phyloP scores from a whole-genome alignment of 2,329 filamentous ascomycete species.

The Stagonosporopsis rhizophila region DNA sequence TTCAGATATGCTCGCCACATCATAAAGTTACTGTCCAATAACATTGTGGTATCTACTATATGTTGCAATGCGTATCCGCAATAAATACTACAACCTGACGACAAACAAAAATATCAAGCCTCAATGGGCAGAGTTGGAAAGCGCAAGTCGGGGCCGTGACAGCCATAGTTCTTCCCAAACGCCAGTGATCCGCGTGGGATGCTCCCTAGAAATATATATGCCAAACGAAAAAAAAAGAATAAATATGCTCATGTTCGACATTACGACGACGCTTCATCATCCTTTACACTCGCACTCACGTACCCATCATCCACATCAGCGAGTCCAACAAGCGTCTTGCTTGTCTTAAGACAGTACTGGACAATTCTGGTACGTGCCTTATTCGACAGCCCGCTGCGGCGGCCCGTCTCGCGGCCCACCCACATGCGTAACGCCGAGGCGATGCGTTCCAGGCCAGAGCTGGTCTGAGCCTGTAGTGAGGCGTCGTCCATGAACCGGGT shows the following conservation, averaged over 20 bases:
- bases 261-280: conserved; percentile 18
- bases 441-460: conserved; percentile 53
- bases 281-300: conserved; percentile 38
- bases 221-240: neutral
- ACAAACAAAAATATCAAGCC: neutral
- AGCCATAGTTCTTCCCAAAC: neutral
- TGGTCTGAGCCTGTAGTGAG: conserved; percentile 41
- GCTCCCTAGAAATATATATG: neutral
- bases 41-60: conserved; percentile 12
- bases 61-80: neutral
- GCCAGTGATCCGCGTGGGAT: neutral
- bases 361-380: conserved; percentile 51
- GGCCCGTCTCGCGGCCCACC: conserved; percentile 55
- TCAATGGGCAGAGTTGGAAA: neutral
- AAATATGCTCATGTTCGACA: neutral
- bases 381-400: conserved; percentile 49
- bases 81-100: neutral
- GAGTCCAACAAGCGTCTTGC: conserved; percentile 53
- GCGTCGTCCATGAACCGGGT: conserved; percentile 46
- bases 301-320: conserved; percentile 40
- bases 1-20: neutral
- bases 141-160: neutral
- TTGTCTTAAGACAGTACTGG: conserved; percentile 51
- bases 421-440: conserved; percentile 55
- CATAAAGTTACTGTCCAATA: neutral